Evolutionary conservation across 192 early-diverging fungal genomes (phyloP), one percentile per base, ranked within the genome.

Genomic region (Backusella tuberculispora): DNA sequence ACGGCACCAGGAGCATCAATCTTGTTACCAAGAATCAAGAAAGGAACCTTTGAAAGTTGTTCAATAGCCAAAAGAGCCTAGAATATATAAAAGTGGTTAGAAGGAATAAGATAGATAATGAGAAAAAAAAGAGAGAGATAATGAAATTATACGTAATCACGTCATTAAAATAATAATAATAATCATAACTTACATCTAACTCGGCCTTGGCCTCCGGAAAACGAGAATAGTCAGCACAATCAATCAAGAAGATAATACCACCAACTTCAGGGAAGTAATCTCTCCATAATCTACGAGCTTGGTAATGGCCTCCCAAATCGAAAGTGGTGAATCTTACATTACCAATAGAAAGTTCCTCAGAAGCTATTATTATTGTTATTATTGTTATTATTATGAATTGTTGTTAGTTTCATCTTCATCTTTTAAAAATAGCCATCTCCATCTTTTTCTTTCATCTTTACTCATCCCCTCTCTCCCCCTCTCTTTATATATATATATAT

Each of bases 221-320:
- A 76, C 98, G 88, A 70, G 88, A 87, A 42, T 83, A 84, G 79
- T 99, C 96, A 38, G 92, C 94, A 74, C 90, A 89, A 78, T 99
- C 98, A 15, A 99, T 97, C 78, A 99, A 87, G 86, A 98, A 99
- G 68, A 99, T 96, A 76, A 99, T 98, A 46, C 97, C 98, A 74
- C 93, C 92, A 71, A 98, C 97, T 79, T 98, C 98, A 46, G 97
- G 96, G 85, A 98, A 98, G 84, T 99, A 99, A 80, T 99, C 96
- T 83, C 94, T 95, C 98, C 98, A 99, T 79, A 99, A 89, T 75
- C 98, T 91, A 68, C 98, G 96, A 48, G 98, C 95, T 84, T 98
- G 96, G 80, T 88, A 84, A 86, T 99, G 98, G 29, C 98, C 98
- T 76, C 98, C 98, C 69, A 99, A 87, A 91, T 99, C 98, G 75